These are phyloP conservation scores for Lactuca saligna DNA, from an alignment of 129 eudicot species.

Conservation along the genomic window DNA sequence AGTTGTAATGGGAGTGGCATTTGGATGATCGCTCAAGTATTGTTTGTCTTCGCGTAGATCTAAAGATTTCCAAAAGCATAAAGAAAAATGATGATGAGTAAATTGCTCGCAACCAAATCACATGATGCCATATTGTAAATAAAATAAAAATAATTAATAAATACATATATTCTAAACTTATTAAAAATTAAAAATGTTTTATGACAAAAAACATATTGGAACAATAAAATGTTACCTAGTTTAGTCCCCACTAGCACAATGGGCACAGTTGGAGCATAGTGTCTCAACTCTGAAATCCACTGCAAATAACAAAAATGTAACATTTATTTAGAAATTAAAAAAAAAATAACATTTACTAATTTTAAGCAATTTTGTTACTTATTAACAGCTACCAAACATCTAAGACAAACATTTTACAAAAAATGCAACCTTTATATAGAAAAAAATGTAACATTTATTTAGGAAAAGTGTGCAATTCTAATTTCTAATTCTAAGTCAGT, in stretches of 20 bases:
- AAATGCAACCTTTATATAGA: not conserved
- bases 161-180: no score
- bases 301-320: not conserved
- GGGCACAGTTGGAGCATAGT: constrained; percentile 78
- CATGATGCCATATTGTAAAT: not conserved
- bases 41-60: constrained; percentile 75
- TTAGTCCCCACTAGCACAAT: constrained; percentile 84
- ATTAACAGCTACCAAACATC: no score
- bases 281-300: constrained; percentile 83
- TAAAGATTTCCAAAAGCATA: constrained; percentile 16
- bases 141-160: no score
- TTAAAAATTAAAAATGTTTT: not conserved
- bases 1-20: constrained; percentile 62
- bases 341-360: no score
- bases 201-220: not conserved
- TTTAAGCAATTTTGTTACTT: no score
- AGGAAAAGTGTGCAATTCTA: not conserved
- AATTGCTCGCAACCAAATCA: not conserved
- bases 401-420: not conserved
- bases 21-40: constrained; percentile 74
- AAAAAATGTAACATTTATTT: not conserved
- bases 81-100: not conserved
- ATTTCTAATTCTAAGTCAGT: not conserved
- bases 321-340: no score
- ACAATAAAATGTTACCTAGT: constrained; percentile 40